These are phyloP conservation scores for Geotrichum phurueaensis DNA, from an alignment of 1,139 yeast genomes.

Conservation along the genomic window DNA sequence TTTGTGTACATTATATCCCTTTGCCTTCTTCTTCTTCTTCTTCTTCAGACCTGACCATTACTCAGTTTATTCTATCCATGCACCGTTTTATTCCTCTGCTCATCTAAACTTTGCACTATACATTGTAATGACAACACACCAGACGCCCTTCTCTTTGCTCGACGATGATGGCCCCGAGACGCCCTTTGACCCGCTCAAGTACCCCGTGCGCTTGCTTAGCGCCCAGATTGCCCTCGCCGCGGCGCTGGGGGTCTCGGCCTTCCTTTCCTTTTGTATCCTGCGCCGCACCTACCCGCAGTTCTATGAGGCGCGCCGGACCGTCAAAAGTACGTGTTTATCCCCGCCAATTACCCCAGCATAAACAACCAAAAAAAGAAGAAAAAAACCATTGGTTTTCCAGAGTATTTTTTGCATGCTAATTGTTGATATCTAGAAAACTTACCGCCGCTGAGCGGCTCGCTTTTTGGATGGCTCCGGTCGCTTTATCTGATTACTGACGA, in stretches of 20 bases:
- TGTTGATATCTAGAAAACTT: slow-evolving; percentile 39
- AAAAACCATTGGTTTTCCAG: slow-evolving; percentile 32
- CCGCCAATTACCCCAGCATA: background rate
- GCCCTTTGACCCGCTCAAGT: slow-evolving; percentile 16
- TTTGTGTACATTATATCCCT: too few relatives aligned
- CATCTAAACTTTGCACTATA: background rate
- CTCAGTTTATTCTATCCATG: background rate
- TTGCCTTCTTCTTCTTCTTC: background rate
- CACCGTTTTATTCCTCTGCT: background rate
- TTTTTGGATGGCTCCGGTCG: slow-evolving; percentile 75
- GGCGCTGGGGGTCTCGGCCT: slow-evolving; percentile 57
- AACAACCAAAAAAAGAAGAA: slow-evolving; percentile 41
- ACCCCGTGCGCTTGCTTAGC: slow-evolving; percentile 23
- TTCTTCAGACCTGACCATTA: background rate
- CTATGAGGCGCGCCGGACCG: slow-evolving; percentile 50
- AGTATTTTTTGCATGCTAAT: slow-evolving; percentile 31
- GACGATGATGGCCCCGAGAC: slow-evolving; percentile 12
- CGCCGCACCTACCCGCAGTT: slow-evolving; percentile 63
- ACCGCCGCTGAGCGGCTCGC: slow-evolving; percentile 43
- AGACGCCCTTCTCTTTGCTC: background rate
- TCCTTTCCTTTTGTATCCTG: slow-evolving; percentile 56
- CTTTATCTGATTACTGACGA: slow-evolving; percentile 61
- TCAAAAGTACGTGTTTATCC: slow-evolving; percentile 26
- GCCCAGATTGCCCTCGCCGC: slow-evolving; percentile 47
- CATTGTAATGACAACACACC: background rate